Conservation (phyloP, 306 rosid genomes). For the Dalbergia cochinchinensis region DNA sequence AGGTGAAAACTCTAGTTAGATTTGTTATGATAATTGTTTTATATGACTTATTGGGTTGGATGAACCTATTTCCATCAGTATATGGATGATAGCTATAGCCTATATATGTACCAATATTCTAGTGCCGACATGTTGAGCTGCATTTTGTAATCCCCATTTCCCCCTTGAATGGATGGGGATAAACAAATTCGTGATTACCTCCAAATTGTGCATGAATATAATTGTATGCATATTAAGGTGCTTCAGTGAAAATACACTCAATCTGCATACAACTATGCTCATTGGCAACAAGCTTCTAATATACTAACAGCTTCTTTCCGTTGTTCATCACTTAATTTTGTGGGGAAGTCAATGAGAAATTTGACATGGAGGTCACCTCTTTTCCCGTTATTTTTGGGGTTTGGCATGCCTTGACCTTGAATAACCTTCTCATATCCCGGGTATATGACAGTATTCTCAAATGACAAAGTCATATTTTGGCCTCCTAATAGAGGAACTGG, state of each 20-base stretch:
- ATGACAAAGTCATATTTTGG: constrained; percentile 63
- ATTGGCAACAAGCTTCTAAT: constrained; percentile 65
- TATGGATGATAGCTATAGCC: constrained; percentile 18
- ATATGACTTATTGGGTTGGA: constrained; percentile 17
- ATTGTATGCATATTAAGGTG: not conserved
- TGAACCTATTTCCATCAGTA: constrained; percentile 17
- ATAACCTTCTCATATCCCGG: constrained; percentile 79
- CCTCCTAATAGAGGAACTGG: constrained; percentile 84
- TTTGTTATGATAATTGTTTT: constrained; percentile 11
- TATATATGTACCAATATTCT: not conserved
- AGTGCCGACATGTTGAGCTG: constrained; percentile 34
- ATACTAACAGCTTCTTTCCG: constrained; percentile 65
- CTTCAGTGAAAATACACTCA: constrained; percentile 19
- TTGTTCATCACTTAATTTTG: constrained; percentile 60
- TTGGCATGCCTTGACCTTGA: constrained; percentile 87
- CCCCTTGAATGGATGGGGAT: not conserved
- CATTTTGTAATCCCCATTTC: constrained; percentile 30
- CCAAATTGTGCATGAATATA: too few relatives aligned
- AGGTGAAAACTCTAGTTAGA: constrained; percentile 34
- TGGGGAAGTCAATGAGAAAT: constrained; percentile 73
- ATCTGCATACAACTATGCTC: constrained; percentile 24
- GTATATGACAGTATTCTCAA: constrained; percentile 66
- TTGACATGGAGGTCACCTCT: constrained; percentile 82
- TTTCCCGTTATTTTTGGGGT: constrained; percentile 52
- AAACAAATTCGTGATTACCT: too few relatives aligned